Percentiles rank a stretch among this genome's conserved stretches.
These are phyloP conservation scores for Candida broadrunensis DNA, from an alignment of 805 yeast genomes.

Conservation along the genomic window DNA sequence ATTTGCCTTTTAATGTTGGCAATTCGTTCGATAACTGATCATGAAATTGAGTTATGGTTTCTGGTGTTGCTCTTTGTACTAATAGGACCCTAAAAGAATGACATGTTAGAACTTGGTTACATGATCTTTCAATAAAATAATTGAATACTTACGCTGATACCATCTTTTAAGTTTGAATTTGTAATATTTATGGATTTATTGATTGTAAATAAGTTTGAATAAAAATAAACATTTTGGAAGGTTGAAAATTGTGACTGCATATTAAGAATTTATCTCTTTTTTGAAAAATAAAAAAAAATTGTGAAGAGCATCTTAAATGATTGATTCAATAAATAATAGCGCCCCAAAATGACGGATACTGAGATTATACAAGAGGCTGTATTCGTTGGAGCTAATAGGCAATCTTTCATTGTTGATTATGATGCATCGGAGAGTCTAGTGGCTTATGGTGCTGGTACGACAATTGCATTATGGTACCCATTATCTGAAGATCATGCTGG, in stretches of 20 bases:
- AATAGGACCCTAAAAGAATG: constrained; percentile 34
- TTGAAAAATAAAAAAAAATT: neutral
- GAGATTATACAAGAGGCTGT: constrained; percentile 45
- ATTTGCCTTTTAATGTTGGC: constrained; percentile 57
- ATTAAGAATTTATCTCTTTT: no score
- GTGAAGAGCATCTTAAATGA: constrained; percentile 1
- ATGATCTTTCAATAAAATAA: neutral
- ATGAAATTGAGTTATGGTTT: constrained; percentile 64
- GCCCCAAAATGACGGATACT: neutral
- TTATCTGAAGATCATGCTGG: constrained; percentile 40
- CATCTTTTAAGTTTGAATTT: constrained; percentile 12
- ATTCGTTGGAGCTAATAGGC: constrained; percentile 72
- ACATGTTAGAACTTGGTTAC: no score
- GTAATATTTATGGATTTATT: neutral
- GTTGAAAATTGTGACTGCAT: no score
- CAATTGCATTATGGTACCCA: constrained; percentile 72
- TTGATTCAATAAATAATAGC: neutral
- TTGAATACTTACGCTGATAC: constrained; percentile 35
- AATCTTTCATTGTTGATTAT: constrained; percentile 57
- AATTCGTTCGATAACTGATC: constrained; percentile 67
- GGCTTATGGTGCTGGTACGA: constrained; percentile 71
- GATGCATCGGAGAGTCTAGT: constrained; percentile 34
- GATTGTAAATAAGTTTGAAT: no score
- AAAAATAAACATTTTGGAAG: no score
- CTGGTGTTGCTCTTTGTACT: constrained; percentile 46